Evolutionary conservation across 2,329 filamentous ascomycete species (phyloP), one percentile per base, ranked within the genome.

Genomic region (Pestalotiopsis sp.): DNA sequence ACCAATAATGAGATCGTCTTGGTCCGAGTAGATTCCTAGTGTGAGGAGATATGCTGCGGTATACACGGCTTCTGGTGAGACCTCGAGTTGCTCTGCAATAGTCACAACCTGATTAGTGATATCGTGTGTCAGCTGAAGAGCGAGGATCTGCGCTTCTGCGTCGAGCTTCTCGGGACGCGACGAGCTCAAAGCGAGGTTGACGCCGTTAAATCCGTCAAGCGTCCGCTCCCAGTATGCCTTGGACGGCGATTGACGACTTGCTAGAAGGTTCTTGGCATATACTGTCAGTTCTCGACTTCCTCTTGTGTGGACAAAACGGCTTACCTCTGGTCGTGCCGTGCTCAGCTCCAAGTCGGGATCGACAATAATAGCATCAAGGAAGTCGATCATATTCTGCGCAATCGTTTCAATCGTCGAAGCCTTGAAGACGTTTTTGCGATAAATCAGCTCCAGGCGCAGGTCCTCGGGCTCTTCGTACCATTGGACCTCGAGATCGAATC

Each of bases 401-500:
- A 52, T n/a, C 17, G 17, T 52, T n/a, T 52, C 44, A 3, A 52
- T n/a, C 17, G 44, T 52, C 17, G 44, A 52, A n/a, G n/a, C 1
- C n/a, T 52, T 52, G 44, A 52, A 52, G 44, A 52, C 44, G 10
- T 52, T 52, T 2, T 17, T 20, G 9, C 44, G 44, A 3, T 52
- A 52, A 9, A 52, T 20, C 17, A 52, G 44, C 44, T 52, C 44
- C 14, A 52, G 17, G 44, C 44, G 44, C 4, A 52, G 44, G 17
- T 52, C n/a, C 17, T 52, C 44, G n/a, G 44, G 44, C 44, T 52
- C 44, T n/a, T 52, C 44, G 17, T 52, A 52, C 44, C 44, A 52
- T 17, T 59, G 56, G 22, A 59, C 56, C 24, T 59, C 56, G 11
- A 59, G 24, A 59, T 59, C 56, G 30, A 59, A 59, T 59, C 56